Percentiles rank a stretch among this genome's conserved stretches.
Conservation (phyloP, 768 basidiomycete genomes). For the Neoboletus magnificus region DNA sequence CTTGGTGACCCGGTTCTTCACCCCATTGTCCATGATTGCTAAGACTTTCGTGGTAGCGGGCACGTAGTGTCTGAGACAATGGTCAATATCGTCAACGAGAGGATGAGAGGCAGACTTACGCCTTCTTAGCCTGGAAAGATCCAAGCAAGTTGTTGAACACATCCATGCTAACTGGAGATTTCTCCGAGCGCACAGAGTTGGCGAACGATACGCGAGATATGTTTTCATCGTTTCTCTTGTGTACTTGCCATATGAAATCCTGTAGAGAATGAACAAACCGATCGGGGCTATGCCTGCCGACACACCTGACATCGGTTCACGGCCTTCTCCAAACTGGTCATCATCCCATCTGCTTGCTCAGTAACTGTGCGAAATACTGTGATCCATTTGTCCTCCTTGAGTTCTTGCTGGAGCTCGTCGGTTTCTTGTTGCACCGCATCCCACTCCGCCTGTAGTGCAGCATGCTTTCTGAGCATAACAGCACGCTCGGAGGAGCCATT, state of each 20-base stretch:
- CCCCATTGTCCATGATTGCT: slow-evolving; percentile 90
- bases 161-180: slow-evolving; percentile 52
- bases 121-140: slow-evolving; percentile 85
- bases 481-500: slow-evolving; percentile 39
- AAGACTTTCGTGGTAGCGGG: slow-evolving; percentile 92
- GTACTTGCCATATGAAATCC: slow-evolving; percentile 87
- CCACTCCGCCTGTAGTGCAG: slow-evolving; percentile 74
- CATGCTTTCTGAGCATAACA: slow-evolving; percentile 69
- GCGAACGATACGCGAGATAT: slow-evolving; percentile 40
- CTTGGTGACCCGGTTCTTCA: slow-evolving; percentile 90
- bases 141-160: slow-evolving; percentile 64
- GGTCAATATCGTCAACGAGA: slow-evolving; percentile 10
- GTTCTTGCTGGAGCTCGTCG: slow-evolving; percentile 80
- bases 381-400: slow-evolving; percentile 97
- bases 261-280: slow-evolving; percentile 26
- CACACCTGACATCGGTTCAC: slow-evolving; percentile 85
- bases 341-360: slow-evolving; percentile 97
- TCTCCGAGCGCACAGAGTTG: slow-evolving; percentile 48
- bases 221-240: slow-evolving; percentile 52
- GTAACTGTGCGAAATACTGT: slow-evolving; percentile 92
- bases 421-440: slow-evolving; percentile 75
- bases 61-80: slow-evolving; percentile 74
- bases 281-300: neutral
- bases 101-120: slow-evolving; percentile 44
- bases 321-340: slow-evolving; percentile 92